A percentile compares a stretch with the other conserved stretches of the same genome.
Evolutionary conservation across 805 yeast genomes (phyloP).

Genomic region (Candida stauntonica): DNA sequence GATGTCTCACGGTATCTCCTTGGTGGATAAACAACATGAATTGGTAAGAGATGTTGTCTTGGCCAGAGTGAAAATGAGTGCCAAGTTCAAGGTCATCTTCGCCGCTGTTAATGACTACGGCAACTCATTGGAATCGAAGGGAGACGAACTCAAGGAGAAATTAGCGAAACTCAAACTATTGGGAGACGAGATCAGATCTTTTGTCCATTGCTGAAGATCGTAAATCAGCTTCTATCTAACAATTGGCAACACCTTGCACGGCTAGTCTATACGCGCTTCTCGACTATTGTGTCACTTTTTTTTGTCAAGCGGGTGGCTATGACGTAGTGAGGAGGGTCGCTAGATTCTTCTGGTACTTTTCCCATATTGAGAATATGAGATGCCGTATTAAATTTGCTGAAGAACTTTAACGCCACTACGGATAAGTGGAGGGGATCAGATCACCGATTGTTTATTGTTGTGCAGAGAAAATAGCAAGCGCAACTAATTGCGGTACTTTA

Average conservation of each 20-base stretch:
- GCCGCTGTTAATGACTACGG: slow-evolving; percentile 35
- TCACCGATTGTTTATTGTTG: no score
- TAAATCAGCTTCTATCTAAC: neutral
- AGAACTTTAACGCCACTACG: no score
- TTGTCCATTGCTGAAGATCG: slow-evolving; percentile 26
- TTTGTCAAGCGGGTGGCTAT: no score
- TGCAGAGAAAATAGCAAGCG: no score
- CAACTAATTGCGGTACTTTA: no score
- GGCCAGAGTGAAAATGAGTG: slow-evolving; percentile 37
- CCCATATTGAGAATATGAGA: neutral
- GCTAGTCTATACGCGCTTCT: neutral
- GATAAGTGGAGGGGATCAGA: no score
- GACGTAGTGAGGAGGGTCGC: no score
- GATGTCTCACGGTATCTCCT: slow-evolving; percentile 32
- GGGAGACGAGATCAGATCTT: slow-evolving; percentile 37
- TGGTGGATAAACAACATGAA: slow-evolving; percentile 31
- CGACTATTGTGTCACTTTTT: no score
- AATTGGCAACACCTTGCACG: no score
- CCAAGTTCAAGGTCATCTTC: slow-evolving; percentile 36
- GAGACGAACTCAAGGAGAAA: slow-evolving; percentile 31
- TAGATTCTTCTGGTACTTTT: no score
- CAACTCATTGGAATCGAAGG: slow-evolving; percentile 29
- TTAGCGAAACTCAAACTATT: slow-evolving; percentile 35
- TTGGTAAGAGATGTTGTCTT: slow-evolving; percentile 33
- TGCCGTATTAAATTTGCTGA: no score